Evolutionary conservation across 2,329 filamentous ascomycete genomes (phyloP).

Genomic region (Sporothrix brunneoviolacea): DNA sequence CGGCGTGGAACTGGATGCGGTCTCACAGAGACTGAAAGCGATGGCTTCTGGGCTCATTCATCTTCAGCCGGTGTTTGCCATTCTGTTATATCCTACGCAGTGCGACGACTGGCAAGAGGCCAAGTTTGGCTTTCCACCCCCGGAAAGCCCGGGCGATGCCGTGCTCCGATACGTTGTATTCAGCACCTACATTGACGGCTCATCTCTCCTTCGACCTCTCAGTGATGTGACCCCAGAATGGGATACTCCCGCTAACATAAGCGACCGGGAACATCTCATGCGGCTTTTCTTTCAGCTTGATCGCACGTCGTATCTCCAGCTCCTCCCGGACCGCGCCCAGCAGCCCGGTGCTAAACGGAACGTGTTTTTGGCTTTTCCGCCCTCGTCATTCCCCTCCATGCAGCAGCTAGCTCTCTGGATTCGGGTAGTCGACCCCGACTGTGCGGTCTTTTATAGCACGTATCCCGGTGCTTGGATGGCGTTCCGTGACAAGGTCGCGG

Average conservation of each 20-base stretch:
- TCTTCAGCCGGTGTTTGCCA: conserved; percentile 25
- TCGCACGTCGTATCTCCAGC: conserved; percentile 24
- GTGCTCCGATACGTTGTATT: conserved; percentile 34
- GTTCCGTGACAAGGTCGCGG: conserved; percentile 29
- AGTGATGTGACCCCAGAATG: neutral
- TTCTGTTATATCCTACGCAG: conserved; percentile 34
- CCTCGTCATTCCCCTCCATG: conserved; percentile 27
- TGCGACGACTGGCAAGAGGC: conserved; percentile 29
- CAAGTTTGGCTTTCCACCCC: conserved; percentile 15
- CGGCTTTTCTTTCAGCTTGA: conserved; percentile 23
- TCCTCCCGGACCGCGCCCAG: conserved; percentile 6
- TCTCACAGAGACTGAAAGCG: conserved; percentile 30
- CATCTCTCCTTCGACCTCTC: conserved; percentile 15
- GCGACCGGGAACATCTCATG: conserved; percentile 20
- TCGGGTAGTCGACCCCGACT: conserved; percentile 30
- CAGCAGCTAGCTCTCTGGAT: conserved; percentile 41
- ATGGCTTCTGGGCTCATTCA: conserved; percentile 32
- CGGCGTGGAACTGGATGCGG: conserved; percentile 19
- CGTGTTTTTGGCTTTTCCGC: conserved; percentile 47
- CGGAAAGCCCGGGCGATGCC: neutral
- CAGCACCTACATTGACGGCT: conserved; percentile 21
- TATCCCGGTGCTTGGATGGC: conserved; percentile 40
- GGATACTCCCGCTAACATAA: neutral
- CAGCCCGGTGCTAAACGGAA: conserved; percentile 23
- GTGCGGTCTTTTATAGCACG: conserved; percentile 36